phyloP scores from a whole-genome alignment of 345 rosid species.

The Rhodamnia rubescens region DNA sequence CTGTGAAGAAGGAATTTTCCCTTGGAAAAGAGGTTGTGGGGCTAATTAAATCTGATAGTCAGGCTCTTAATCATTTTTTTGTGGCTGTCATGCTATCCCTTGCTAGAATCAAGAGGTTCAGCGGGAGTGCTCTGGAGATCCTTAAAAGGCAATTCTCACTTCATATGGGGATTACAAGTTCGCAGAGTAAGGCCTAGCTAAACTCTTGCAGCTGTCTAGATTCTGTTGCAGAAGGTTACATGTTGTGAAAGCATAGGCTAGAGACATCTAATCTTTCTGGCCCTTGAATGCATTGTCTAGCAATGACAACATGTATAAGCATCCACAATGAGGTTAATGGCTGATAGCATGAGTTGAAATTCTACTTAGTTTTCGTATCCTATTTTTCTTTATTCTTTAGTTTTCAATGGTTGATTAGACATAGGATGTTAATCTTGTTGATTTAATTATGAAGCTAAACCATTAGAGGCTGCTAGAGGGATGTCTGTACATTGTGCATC shows the following conservation, averaged over 20 bases:
- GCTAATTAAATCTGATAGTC: conserved; percentile 43
- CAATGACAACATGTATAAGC: not conserved
- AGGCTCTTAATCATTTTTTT: conserved; percentile 57
- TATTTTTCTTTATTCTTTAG: not conserved
- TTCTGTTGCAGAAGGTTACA: not conserved
- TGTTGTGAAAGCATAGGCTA: not conserved
- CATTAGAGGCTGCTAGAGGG: not conserved
- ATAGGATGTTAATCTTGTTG: not conserved
- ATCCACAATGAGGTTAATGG: not conserved
- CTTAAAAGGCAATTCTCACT: conserved; percentile 44
- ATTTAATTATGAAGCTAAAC: not conserved
- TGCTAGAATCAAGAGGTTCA: conserved; percentile 62
- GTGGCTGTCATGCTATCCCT: conserved; percentile 58
- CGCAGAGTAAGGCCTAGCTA: conserved; percentile 31
- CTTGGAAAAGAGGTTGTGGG: conserved; percentile 60
- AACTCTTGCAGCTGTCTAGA: not conserved
- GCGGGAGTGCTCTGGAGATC: conserved; percentile 37
- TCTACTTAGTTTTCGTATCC: not conserved
- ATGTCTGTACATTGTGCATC: not conserved
- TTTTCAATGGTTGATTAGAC: not conserved
- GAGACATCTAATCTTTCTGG: not conserved
- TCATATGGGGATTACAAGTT: conserved; percentile 50
- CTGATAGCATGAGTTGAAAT: not conserved
- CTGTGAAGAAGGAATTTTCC: conserved; percentile 88
- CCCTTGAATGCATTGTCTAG: not conserved